A percentile compares a stretch with the other conserved stretches of the same genome.
Conservation (phyloP, 2,329 filamentous ascomycete species). For the Alternaria brassicicola region DNA sequence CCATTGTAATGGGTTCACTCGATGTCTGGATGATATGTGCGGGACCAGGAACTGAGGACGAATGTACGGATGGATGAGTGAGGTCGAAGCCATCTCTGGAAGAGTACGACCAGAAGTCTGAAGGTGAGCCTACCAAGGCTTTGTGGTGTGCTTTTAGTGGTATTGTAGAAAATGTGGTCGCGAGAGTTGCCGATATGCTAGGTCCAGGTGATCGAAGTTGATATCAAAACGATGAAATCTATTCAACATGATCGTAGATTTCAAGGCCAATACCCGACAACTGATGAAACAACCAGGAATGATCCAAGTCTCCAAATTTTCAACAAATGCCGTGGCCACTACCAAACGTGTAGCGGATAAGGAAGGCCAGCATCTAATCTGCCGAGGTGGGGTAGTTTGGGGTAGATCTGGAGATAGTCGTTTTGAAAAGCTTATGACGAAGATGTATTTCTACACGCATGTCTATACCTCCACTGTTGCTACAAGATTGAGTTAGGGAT, state of each 20-base stretch:
- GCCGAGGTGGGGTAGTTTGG: slow-evolving; percentile 22
- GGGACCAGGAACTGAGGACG: slow-evolving; percentile 22
- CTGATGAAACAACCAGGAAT: neutral
- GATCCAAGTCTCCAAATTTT: neutral
- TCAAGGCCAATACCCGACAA: neutral
- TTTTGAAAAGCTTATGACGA: slow-evolving; percentile 10
- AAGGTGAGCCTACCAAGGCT: slow-evolving; percentile 50
- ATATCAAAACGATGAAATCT: neutral
- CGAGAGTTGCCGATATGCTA: neutral
- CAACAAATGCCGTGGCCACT: slow-evolving; percentile 2
- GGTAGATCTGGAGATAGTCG: slow-evolving; percentile 20
- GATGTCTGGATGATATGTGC: slow-evolving; percentile 32
- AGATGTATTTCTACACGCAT: neutral
- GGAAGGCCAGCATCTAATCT: slow-evolving; percentile 18
- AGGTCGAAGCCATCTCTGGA: slow-evolving; percentile 54
- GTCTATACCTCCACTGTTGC: neutral
- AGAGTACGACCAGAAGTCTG: slow-evolving; percentile 56
- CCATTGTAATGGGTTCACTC: slow-evolving; percentile 40
- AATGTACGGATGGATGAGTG: slow-evolving; percentile 48
- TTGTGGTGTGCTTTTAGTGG: slow-evolving; percentile 25
- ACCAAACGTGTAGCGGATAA: slow-evolving; percentile 17
- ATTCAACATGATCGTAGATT: neutral
- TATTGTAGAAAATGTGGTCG: slow-evolving; percentile 8
- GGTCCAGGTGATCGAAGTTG: neutral
- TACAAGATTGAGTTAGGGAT: neutral